Percentiles rank a stretch among this genome's conserved stretches.
Evolutionary conservation across 345 rosid genomes (phyloP).

Genomic region (Gossypium anomalum): DNA sequence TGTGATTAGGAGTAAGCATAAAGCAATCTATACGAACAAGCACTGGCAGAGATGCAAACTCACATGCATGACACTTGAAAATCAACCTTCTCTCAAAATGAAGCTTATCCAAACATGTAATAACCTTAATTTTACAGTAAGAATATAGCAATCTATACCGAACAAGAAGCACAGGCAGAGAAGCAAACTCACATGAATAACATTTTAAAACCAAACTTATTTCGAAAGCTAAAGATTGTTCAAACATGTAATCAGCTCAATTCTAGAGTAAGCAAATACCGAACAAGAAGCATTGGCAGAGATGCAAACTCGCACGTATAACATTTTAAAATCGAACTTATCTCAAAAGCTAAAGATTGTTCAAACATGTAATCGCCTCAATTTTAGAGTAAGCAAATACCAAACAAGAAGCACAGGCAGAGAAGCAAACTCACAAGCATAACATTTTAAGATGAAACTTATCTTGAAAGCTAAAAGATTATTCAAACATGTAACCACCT

Average conservation of each 20-base stretch:
- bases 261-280: not conserved
- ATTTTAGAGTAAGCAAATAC: not conserved
- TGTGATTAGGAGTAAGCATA: constrained; percentile 2
- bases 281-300: not conserved
- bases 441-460: not conserved
- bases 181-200: not conserved
- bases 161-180: not conserved
- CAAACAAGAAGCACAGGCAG: not conserved
- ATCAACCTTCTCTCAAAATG: not conserved
- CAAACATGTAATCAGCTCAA: not conserved
- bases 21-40: not conserved
- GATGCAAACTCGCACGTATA: not conserved
- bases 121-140: too few relatives aligned
- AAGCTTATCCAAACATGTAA: not conserved
- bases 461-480: not conserved
- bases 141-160: not conserved
- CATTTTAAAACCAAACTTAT: not conserved
- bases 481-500: not conserved
- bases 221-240: not conserved
- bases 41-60: not conserved
- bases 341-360: too few relatives aligned
- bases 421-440: not conserved
- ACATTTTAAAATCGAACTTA: not conserved
- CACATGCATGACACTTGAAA: not conserved
- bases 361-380: not conserved